Percentiles rank a stretch among this genome's conserved stretches.
Conservation (phyloP, 306 rosid genomes). For the Senna siamea region DNA sequence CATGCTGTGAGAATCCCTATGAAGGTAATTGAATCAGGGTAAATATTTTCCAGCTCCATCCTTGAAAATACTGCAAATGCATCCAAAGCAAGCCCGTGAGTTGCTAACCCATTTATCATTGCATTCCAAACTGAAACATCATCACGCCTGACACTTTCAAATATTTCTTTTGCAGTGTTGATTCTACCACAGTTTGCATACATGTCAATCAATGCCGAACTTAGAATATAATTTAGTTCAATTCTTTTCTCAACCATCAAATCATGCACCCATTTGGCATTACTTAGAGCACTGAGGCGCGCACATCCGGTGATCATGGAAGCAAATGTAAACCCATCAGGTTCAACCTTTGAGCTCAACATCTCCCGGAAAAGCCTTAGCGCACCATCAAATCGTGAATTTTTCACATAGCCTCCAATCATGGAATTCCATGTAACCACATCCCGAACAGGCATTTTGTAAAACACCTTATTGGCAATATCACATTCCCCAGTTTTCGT, state of each 20-base stretch:
- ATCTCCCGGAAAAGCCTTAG: conserved; percentile 50
- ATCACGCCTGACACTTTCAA: conserved; percentile 42
- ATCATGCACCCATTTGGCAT: conserved; percentile 66
- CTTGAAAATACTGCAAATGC: conserved; percentile 51
- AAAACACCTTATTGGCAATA: conserved; percentile 59
- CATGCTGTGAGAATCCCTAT: conserved; percentile 70
- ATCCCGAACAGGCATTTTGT: conserved; percentile 54
- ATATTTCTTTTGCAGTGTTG: conserved; percentile 52
- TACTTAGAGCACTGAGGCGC: conserved; percentile 55
- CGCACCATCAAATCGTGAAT: conserved; percentile 49
- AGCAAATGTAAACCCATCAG: conserved; percentile 77
- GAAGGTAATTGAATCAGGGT: conserved; percentile 67
- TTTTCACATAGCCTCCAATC: conserved; percentile 66
- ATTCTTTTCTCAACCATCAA: conserved; percentile 56
- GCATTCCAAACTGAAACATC: conserved; percentile 78
- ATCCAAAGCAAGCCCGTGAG: conserved; percentile 69
- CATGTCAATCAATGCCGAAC: conserved; percentile 68
- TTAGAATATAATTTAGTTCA: conserved; percentile 57
- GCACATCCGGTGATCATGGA: conserved; percentile 65
- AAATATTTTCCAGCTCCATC: conserved; percentile 60
- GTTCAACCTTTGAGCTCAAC: conserved; percentile 51
- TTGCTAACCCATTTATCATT: conserved; percentile 71
- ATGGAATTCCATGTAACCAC: conserved; percentile 71
- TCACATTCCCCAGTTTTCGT: conserved; percentile 55
- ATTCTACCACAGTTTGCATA: conserved; percentile 75